Conservation (phyloP, 1,284 basidiomycete genomes). For the Coniferiporia sulphurascens region DNA sequence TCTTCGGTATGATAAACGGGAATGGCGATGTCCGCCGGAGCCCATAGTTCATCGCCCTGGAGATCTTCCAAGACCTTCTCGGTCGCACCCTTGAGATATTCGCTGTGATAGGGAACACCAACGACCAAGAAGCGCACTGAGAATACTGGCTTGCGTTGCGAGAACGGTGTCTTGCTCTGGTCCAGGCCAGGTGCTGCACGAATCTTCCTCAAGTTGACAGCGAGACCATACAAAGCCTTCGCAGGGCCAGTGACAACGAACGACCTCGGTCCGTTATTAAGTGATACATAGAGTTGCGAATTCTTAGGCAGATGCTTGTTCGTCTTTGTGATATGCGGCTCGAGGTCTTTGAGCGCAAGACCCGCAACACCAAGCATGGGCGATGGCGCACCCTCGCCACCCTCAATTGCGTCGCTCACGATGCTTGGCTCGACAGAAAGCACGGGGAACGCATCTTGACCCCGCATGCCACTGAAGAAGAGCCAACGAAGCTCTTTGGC, state of each 20-base stretch:
- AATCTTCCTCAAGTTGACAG: constrained; percentile 85
- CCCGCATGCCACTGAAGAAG: constrained; percentile 91
- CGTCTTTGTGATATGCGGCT: constrained; percentile 82
- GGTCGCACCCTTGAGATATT: constrained; percentile 76
- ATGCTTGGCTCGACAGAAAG: constrained; percentile 87
- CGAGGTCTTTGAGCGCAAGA: constrained; percentile 71
- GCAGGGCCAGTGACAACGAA: constrained; percentile 94
- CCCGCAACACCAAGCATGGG: constrained; percentile 94
- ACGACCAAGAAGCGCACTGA: constrained; percentile 91
- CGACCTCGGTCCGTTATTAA: constrained; percentile 88
- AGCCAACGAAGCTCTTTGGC: constrained; percentile 86
- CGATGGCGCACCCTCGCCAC: constrained; percentile 88
- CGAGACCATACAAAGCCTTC: constrained; percentile 90
- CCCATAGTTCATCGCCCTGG: constrained; percentile 77
- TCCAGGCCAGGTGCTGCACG: constrained; percentile 85
- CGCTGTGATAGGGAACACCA: constrained; percentile 93
- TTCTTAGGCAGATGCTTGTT: constrained; percentile 82
- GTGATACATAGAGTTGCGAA: constrained; percentile 80
- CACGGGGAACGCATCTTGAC: constrained; percentile 93
- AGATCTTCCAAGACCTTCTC: constrained; percentile 79
- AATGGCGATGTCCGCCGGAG: constrained; percentile 68
- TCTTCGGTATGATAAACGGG: constrained; percentile 91
- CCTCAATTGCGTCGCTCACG: constrained; percentile 83
- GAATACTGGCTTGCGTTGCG: constrained; percentile 93
- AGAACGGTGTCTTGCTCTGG: constrained; percentile 91